phyloP scores from a whole-genome alignment of 306 rosid species.

The Trifolium pratense region DNA sequence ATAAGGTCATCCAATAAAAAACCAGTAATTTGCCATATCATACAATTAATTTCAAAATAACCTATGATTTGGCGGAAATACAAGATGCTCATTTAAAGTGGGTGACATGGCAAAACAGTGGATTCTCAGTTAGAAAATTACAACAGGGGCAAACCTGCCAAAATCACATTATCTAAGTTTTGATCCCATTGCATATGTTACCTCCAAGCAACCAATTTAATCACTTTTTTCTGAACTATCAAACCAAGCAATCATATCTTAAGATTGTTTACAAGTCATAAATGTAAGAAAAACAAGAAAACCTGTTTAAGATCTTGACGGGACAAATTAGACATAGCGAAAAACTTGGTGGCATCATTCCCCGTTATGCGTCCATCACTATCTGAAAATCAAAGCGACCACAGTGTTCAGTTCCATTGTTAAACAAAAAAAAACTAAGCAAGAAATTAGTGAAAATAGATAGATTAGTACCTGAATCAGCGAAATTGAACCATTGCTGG shows the following conservation, averaged over 20 bases:
- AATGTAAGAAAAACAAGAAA: background rate
- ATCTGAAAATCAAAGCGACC: conserved; percentile 52
- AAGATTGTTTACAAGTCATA: background rate
- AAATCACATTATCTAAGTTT: no score
- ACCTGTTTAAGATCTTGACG: conserved; percentile 96
- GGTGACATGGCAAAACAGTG: no score
- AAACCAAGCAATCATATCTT: no score
- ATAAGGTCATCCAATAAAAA: no score
- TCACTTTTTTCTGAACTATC: no score
- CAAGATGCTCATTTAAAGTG: background rate
- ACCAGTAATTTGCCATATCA: background rate
- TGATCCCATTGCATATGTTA: no score
- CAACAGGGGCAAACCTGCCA: no score
- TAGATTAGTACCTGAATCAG: conserved; percentile 74
- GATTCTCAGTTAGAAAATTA: background rate
- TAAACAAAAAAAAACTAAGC: background rate
- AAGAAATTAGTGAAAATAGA: background rate
- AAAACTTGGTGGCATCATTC: conserved; percentile 80
- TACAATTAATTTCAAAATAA: no score
- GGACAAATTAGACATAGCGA: conserved; percentile 75
- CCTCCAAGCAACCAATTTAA: no score
- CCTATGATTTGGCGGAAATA: background rate
- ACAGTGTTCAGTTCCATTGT: background rate
- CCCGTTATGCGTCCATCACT: conserved; percentile 93
- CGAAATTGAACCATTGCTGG: conserved; percentile 74